Evolutionary conservation across 1,284 basidiomycete genomes (phyloP), one percentile per base, ranked within the genome.

Genomic region (Athelia sp.): DNA sequence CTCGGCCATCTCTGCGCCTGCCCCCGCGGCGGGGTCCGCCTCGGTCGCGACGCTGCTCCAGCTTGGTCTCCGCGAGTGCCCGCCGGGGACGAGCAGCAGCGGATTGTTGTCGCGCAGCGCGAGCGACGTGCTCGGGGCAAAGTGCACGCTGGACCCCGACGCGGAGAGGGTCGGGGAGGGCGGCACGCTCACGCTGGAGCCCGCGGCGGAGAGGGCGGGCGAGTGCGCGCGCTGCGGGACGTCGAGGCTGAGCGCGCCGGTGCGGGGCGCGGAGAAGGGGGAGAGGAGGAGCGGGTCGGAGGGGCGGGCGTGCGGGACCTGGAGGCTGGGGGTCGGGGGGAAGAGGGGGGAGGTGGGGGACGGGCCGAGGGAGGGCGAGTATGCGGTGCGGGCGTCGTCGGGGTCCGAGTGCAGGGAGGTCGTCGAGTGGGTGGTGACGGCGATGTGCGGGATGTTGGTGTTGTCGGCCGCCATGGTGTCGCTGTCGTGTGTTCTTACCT

Each of bases 151-250:
- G 6, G 26, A 29, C 0, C 78, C 79, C 2, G 83, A 86, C 31
- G 70, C 73, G 1, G 87, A 87, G 10, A 87, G 71, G 0, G 87
- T 88, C 1, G 87, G 87, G 0, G 86, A 89, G 0, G 87, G 84
- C 0, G 85, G 56, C 3, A 58, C 38, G 1, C 62, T 67, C 3
- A 71, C 70, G 4, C 64, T 68, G 8, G 74, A 70, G 14, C 73
- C 69, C 0, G 74, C 75, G 23, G 64, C 62, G 15, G 56, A 65
- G 10, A 46, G 50, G 0, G 65, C 66, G 0, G 68, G 72, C 4
- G 72, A 73, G 1, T 64, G 65, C 0, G 66, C 67, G 4, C 58
- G 58, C 0, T 55, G 58, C 34, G 57, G 45, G 13, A 49, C 29
- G 43, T 67, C 58, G 38, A 54, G n/a, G 1, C 58, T 56, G 46